Percentiles rank a stretch among this genome's conserved stretches.
These are phyloP conservation scores for Globisporangium canariense DNA, from an alignment of 352 stramenopile genomes.

Conservation along the genomic window DNA sequence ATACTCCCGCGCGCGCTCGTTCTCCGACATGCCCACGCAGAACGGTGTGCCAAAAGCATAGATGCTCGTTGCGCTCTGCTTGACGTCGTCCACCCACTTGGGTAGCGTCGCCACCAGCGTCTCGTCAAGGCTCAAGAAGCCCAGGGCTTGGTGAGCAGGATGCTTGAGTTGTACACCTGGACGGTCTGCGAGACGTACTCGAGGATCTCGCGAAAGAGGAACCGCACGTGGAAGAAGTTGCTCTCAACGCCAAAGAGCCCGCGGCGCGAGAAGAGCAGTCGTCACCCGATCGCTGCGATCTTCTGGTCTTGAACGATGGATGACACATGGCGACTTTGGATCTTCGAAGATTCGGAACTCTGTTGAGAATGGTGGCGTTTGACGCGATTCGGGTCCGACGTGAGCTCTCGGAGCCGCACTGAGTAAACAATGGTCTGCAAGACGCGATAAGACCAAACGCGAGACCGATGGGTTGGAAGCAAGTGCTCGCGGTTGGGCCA, in stretches of 20 bases:
- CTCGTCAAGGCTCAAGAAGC: slow-evolving; percentile 32
- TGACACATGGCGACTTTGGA: too few species aligned
- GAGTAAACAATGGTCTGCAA: slow-evolving; percentile 11
- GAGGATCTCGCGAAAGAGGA: slow-evolving; percentile 33
- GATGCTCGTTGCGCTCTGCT: slow-evolving; percentile 25
- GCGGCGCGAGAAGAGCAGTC: slow-evolving; percentile 20
- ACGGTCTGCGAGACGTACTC: slow-evolving; percentile 40
- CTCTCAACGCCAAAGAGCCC: slow-evolving; percentile 35
- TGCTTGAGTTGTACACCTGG: slow-evolving; percentile 43
- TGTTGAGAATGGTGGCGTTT: too few species aligned
- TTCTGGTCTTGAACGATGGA: too few species aligned
- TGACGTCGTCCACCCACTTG: slow-evolving; percentile 23
- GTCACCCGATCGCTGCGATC: not conserved
- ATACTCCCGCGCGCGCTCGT: slow-evolving; percentile 7
- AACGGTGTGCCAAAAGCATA: slow-evolving; percentile 27
- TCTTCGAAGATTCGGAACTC: too few species aligned
- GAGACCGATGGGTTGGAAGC: slow-evolving; percentile 22
- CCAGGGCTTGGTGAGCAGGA: slow-evolving; percentile 36
- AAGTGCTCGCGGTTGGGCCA: slow-evolving; percentile 7
- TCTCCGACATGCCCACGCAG: slow-evolving; percentile 12
- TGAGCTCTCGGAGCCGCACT: not conserved
- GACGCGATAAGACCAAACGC: slow-evolving; percentile 22
- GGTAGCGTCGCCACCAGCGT: slow-evolving; percentile 25
- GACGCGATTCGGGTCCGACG: not conserved
- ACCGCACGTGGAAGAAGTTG: slow-evolving; percentile 24